A percentile compares a stretch with the other conserved stretches of the same genome.
Conservation (phyloP, 495 filamentous ascomycete genomes). For the Penicillium chermesinum region DNA sequence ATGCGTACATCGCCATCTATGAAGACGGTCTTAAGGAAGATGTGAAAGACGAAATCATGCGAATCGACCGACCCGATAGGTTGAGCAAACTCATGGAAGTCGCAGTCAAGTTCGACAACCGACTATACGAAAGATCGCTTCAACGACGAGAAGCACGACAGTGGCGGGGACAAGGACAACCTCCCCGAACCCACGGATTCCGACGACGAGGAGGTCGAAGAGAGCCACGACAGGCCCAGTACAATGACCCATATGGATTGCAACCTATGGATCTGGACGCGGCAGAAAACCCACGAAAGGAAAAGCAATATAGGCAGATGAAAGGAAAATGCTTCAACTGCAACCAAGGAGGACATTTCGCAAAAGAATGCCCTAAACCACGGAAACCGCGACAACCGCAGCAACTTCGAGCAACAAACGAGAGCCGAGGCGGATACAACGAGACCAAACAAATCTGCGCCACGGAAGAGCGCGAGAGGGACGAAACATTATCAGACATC, state of each 20-base stretch:
- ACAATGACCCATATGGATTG: neutral
- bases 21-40: neutral
- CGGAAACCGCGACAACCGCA: neutral
- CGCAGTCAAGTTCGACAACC: neutral
- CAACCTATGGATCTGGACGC: neutral
- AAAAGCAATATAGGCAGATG: neutral
- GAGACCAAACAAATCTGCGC: neutral
- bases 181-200: neutral
- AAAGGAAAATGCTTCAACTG: neutral
- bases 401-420: neutral
- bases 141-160: neutral
- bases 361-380: neutral
- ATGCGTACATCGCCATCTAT: neutral
- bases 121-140: neutral
- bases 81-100: neutral
- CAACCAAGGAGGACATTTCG: neutral
- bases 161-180: neutral
- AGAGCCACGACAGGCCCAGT: neutral
- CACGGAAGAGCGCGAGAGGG: neutral
- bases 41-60: neutral
- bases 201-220: neutral
- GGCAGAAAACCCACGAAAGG: neutral
- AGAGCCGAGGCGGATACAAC: neutral
- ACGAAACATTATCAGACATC: neutral
- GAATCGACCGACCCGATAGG: neutral